Evolutionary conservation across 148 eudicot genomes (phyloP), one percentile per base, ranked within the genome.

Genomic region (Diospyros lotus): DNA sequence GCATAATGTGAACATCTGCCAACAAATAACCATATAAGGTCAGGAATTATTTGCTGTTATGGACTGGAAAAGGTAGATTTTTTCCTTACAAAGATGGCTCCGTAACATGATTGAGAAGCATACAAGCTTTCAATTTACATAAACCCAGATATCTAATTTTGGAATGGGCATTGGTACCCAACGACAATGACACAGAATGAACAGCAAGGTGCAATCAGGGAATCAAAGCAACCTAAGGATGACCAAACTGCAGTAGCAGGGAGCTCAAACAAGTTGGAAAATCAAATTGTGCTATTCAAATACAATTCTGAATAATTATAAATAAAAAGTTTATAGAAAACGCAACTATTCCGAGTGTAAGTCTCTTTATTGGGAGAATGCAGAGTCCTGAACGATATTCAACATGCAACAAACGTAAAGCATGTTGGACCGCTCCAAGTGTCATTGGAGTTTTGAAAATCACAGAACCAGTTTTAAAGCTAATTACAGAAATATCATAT

Each of bases 1-100:
- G 97, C 94, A 89, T 82, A 89, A 80, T 92, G 94, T 14, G 92
- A 82, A 84, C 94, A 89, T 77, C 97, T 92, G 80, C 66, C 73
- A 81, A 18, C 63, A 59, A 28, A 72, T 38, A 66, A 58, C 7
- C 40, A 66, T 14, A 70, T 9, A 40, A 53, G 12, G 45, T 69
- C 40, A 38, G 56, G 12, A 54, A 10, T 66, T 46, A 17, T 39
- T 46, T 46, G 9, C 46, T 6, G n/a, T 28, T 28, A 28, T 28
- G 28, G 28, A 28, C 28, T 28, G 0, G 28, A 28, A 28, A 28
- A 28, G 28, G 28, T 28, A 28, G 28, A 28, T 28, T 28, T 28
- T 28, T 28, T 28, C 28, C 28, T 28, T 28, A 28, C 0, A 28
- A 28, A 28, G 28, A 28, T 28, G 28, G 28, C 28, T 28, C 28